Evolutionary conservation across 306 rosid species (phyloP).

Genomic region (Benincasa hispida): DNA sequence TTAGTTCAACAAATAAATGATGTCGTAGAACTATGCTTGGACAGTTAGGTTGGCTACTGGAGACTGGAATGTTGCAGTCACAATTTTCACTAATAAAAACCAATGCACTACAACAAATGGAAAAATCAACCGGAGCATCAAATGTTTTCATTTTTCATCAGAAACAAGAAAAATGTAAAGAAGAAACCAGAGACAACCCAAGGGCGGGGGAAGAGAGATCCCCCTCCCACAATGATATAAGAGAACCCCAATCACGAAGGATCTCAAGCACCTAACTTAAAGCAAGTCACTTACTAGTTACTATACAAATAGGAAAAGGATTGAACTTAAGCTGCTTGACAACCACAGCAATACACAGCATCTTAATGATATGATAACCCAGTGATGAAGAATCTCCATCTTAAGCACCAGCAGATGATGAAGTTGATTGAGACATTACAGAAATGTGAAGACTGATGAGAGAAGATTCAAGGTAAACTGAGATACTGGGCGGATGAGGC

Average conservation of each 20-base stretch:
- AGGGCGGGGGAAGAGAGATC: too few relatives aligned
- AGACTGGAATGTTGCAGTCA: not conserved
- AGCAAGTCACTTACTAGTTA: too few relatives aligned
- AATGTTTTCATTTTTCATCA: too few relatives aligned
- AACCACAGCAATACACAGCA: too few relatives aligned
- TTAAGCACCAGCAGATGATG: too few relatives aligned
- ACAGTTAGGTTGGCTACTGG: not conserved
- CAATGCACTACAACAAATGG: not conserved
- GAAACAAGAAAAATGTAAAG: not conserved
- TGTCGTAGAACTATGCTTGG: not conserved
- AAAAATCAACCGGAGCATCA: not conserved
- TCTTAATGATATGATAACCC: too few relatives aligned
- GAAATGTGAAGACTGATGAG: not conserved
- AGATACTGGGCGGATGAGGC: not conserved
- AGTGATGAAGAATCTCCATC: too few relatives aligned
- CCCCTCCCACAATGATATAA: too few relatives aligned
- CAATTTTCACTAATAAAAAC: not conserved
- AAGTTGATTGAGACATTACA: not conserved
- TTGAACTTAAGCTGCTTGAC: too few relatives aligned
- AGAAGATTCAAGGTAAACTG: not conserved
- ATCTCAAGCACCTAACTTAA: not conserved
- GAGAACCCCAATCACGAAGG: too few relatives aligned
- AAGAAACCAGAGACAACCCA: not conserved
- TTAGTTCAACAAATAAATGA: too few relatives aligned
- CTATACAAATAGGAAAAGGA: too few relatives aligned